phyloP scores from a whole-genome alignment of 352 stramenopile species.

The Hyaloperonospora arabidopsidis region DNA sequence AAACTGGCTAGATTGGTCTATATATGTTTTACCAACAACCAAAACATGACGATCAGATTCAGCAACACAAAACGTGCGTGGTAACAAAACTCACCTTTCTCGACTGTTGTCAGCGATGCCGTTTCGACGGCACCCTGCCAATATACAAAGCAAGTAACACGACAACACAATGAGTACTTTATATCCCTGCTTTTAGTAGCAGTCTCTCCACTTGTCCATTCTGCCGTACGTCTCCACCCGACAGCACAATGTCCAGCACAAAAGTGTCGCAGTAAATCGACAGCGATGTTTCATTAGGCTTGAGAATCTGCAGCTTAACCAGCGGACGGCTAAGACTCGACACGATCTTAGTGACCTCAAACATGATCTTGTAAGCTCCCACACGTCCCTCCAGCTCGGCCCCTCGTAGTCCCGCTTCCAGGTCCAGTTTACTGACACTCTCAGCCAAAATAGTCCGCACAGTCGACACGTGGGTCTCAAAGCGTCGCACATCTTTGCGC shows the following conservation, averaged over 20 bases:
- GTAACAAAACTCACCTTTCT: conserved; percentile 34
- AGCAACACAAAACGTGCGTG: background rate
- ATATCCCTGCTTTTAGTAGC: too few species aligned
- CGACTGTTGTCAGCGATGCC: conserved; percentile 72
- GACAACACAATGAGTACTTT: too few species aligned
- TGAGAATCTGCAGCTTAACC: conserved; percentile 83
- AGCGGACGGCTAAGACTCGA: conserved; percentile 76
- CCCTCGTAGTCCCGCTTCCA: conserved; percentile 73
- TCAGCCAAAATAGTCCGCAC: conserved; percentile 67
- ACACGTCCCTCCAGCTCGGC: conserved; percentile 80
- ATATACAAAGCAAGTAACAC: too few species aligned
- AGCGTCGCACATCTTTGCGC: conserved; percentile 72
- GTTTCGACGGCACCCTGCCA: conserved; percentile 59
- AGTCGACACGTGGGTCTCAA: conserved; percentile 66
- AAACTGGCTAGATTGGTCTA: conserved; percentile 79
- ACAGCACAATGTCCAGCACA: conserved; percentile 77
- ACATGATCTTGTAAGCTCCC: conserved; percentile 84
- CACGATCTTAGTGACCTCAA: conserved; percentile 84
- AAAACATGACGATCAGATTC: background rate
- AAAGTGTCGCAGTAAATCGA: conserved; percentile 86
- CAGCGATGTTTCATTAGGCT: conserved; percentile 77
- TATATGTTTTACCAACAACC: background rate
- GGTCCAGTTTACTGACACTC: conserved; percentile 75
- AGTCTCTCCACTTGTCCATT: conserved; percentile 34
- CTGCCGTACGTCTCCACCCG: conserved; percentile 54